Evolutionary conservation across 345 rosid genomes (phyloP).

Genomic region (Crucihimalaya himalaica): DNA sequence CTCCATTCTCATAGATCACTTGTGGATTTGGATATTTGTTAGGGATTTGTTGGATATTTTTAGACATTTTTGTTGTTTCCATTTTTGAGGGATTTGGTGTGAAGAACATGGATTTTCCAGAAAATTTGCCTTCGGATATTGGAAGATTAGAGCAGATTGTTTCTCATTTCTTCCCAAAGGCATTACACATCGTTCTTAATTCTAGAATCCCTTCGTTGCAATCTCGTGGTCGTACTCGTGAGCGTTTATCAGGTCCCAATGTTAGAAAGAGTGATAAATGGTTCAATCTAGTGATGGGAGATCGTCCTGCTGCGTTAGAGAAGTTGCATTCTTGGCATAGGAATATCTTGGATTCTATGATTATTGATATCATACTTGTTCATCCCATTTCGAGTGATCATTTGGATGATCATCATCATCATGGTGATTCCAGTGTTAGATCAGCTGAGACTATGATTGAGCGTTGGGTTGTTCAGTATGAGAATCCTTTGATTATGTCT

Average conservation of each 20-base stretch:
- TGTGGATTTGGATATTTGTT: neutral
- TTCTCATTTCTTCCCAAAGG: constrained; percentile 74
- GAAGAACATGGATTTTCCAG: constrained; percentile 47
- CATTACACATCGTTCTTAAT: constrained; percentile 70
- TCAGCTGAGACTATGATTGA: constrained; percentile 73
- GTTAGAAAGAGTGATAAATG: constrained; percentile 79
- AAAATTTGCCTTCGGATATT: constrained; percentile 40
- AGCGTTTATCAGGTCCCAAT: constrained; percentile 43
- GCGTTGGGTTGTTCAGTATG: constrained; percentile 85
- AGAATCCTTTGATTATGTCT: constrained; percentile 49
- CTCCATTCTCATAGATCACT: neutral
- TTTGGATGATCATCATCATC: constrained; percentile 35
- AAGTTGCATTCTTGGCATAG: constrained; percentile 76
- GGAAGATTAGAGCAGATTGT: constrained; percentile 73
- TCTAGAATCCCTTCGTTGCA: constrained; percentile 80
- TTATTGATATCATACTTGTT: constrained; percentile 78
- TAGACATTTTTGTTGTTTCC: neutral
- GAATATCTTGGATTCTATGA: constrained; percentile 71
- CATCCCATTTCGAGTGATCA: constrained; percentile 45
- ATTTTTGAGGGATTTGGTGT: neutral
- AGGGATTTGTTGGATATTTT: neutral
- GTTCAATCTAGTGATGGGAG: constrained; percentile 87
- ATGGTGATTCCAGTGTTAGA: constrained; percentile 1
- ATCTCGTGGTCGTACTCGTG: constrained; percentile 43
- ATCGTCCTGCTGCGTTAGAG: constrained; percentile 71